Evolutionary conservation across 2,329 filamentous ascomycete genomes (phyloP).

Genomic region (Sporothrix dimorphospora): DNA sequence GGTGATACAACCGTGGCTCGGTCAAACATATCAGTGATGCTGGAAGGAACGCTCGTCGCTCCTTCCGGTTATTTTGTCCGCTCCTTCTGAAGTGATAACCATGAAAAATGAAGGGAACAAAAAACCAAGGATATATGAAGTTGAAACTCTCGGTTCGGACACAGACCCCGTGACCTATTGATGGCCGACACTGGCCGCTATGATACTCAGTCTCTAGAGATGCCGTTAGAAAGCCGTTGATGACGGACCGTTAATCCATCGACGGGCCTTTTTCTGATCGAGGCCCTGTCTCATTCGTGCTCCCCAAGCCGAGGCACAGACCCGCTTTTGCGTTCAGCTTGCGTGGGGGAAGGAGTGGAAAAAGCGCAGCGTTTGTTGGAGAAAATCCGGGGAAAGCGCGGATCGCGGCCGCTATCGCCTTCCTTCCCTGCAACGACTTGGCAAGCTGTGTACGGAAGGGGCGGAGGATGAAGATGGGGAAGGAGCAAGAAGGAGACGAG

Average conservation of each 20-base stretch:
- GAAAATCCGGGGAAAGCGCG: constrained; percentile 14
- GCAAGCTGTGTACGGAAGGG: constrained; percentile 7
- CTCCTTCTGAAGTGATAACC: neutral
- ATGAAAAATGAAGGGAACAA: neutral
- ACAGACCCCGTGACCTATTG: neutral
- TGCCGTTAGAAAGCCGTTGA: neutral
- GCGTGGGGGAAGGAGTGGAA: neutral
- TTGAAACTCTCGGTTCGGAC: neutral
- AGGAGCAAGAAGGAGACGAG: neutral
- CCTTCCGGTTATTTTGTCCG: neutral
- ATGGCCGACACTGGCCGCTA: neutral
- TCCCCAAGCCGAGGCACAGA: constrained; percentile 5
- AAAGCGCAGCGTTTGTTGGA: neutral
- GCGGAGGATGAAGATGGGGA: neutral
- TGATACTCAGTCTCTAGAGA: neutral
- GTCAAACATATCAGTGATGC: neutral
- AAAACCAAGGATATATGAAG: neutral
- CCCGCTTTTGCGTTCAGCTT: neutral
- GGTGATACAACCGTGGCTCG: neutral
- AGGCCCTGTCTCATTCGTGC: neutral
- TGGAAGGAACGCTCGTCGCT: neutral
- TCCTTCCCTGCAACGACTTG: neutral
- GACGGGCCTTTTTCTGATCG: neutral
- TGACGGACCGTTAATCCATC: neutral
- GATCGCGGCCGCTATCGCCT: neutral